Evolutionary conservation across 257 asterid genomes (phyloP).

Genomic region (Osmanthus fragrans): DNA sequence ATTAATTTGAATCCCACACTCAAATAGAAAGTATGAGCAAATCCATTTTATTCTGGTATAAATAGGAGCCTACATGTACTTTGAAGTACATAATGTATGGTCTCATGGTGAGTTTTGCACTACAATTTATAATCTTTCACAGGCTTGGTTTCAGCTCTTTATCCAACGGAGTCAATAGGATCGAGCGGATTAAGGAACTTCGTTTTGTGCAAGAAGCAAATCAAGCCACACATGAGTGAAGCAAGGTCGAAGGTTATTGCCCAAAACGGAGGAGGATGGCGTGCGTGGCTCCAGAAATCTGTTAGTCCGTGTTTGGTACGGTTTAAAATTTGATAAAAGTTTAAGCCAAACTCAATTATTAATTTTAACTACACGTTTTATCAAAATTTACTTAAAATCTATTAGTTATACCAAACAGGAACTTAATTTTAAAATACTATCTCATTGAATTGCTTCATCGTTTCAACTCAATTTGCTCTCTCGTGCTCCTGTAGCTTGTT

Average conservation of each 20-base stretch:
- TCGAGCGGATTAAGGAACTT: conserved; percentile 51
- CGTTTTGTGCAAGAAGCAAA: conserved; percentile 50
- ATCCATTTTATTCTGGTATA: too few species aligned
- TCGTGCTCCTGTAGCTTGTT: background rate
- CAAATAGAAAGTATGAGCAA: too few species aligned
- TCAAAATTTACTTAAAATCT: too few species aligned
- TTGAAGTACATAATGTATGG: too few species aligned
- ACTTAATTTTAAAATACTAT: conserved; percentile 26
- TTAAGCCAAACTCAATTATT: too few species aligned
- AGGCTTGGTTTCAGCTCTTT: conserved; percentile 43
- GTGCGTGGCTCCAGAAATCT: conserved; percentile 60
- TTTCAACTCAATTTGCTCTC: background rate
- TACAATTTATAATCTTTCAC: background rate
- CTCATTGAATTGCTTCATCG: conserved; percentile 20
- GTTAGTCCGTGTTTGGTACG: conserved; percentile 3
- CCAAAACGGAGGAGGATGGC: conserved; percentile 37
- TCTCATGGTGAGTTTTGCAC: background rate
- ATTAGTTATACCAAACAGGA: too few species aligned
- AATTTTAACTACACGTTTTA: too few species aligned
- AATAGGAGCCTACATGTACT: too few species aligned
- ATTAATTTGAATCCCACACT: too few species aligned
- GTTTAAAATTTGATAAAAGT: too few species aligned
- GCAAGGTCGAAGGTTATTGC: conserved; percentile 22
- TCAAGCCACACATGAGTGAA: conserved; percentile 28
- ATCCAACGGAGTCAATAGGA: conserved; percentile 45